Evolutionary conservation across 1,284 basidiomycete species (phyloP).

Genomic region (Leccinum subfulvum): DNA sequence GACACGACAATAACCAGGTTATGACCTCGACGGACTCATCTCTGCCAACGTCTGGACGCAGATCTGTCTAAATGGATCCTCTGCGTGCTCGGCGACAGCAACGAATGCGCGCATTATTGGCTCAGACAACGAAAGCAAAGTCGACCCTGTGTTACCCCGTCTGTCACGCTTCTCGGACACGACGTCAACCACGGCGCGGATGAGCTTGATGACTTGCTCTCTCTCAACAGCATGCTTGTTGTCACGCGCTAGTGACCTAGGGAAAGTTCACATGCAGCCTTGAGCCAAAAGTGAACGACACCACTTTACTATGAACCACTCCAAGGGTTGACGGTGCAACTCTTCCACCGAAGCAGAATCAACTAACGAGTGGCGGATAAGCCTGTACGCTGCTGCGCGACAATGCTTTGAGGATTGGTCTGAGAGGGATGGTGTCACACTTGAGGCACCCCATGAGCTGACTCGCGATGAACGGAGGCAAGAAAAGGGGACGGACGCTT

Average conservation of each 20-base stretch:
- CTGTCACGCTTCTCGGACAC: conserved; percentile 55
- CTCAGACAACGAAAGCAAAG: conserved; percentile 64
- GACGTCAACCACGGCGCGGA: conserved; percentile 80
- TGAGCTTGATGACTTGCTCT: conserved; percentile 91
- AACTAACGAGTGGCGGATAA: conserved; percentile 79
- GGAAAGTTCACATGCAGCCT: conserved; percentile 15
- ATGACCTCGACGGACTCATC: conserved; percentile 58
- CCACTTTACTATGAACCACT: conserved; percentile 88
- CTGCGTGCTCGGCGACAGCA: conserved; percentile 89
- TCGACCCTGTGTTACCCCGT: conserved; percentile 42
- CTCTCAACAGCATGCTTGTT: conserved; percentile 83
- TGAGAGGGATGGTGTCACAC: conserved; percentile 73
- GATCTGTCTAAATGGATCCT: conserved; percentile 85
- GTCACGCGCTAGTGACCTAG: conserved; percentile 82
- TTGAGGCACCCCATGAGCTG: conserved; percentile 33
- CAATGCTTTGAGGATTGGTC: conserved; percentile 74
- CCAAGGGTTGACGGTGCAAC: conserved; percentile 63
- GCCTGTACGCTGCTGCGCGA: conserved; percentile 84
- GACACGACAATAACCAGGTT: conserved; percentile 10
- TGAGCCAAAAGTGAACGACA: conserved; percentile 2
- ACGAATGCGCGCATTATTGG: conserved; percentile 85
- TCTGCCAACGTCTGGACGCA: conserved; percentile 91
- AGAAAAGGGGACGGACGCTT: conserved; percentile 52
- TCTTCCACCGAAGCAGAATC: conserved; percentile 64
- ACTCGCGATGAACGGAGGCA: not conserved